Evolutionary conservation across 805 yeast genomes (phyloP), one percentile per base, ranked within the genome.

Genomic region (Wickerhamomyces strasburgensis): DNA sequence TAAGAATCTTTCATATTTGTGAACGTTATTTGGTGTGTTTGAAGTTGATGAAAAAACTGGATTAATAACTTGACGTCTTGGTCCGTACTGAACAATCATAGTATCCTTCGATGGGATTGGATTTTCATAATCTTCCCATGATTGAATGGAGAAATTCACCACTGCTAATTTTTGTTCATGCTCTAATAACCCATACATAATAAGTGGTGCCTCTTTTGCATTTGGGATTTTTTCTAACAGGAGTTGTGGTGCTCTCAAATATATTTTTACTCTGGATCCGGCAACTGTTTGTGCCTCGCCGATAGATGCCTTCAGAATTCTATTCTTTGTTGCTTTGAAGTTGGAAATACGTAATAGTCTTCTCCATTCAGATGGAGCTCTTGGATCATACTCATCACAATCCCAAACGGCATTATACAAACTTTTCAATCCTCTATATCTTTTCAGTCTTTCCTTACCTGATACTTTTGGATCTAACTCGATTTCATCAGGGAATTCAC

Each of bases 401-500:
- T 88, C 88, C 98, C 98, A 90, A 28, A 75, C 71, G 46, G 93
- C 78, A 40, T 80, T 78, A 35, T 83, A 78, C 43, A 94, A 62
- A 26, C 84, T 84, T 60, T 86, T 85, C 46, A 89, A 73, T 42
- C 98, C 98, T 60, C 97, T 74, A 61, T 87, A 90, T 43, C 88
- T 75, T 21, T 69, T 62, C 39, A 93, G 68, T 46, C 86, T 73
- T 45, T 88, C 87, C 50, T 73, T 73, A 8, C 85, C 98, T 5
- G 83, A 72, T 46, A 75, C 89, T 5, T 61, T 56, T 21, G 97
- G 97, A 31, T 70, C 73, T 29, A 93, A 64, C 58, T 93, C 98
- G 38, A 90, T 64, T 63, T 93, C 98, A 62, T 93, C 99, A 0
- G 98, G 98, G 68, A 88, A 93, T 51, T 89, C 96, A 25, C 77